These are phyloP conservation scores for Hansenula lynferdii DNA, from an alignment of 1,139 yeast species.

Conservation along the genomic window DNA sequence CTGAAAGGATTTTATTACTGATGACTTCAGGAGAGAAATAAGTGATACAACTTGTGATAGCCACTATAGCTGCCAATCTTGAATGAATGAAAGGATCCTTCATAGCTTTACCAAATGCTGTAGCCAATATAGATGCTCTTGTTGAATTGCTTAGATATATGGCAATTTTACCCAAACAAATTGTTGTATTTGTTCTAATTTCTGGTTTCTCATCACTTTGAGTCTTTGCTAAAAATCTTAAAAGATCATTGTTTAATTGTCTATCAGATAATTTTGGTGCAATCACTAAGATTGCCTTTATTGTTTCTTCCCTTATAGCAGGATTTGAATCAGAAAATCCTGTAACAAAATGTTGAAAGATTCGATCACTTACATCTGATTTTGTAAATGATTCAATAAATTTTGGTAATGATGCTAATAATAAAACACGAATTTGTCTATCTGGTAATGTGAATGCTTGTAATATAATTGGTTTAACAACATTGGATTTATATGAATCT, in stretches of 20 bases:
- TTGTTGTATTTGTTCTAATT: constrained; percentile 80
- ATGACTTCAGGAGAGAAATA: constrained; percentile 72
- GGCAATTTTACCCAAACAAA: constrained; percentile 71
- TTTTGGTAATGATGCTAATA: constrained; percentile 59
- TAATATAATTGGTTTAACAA: constrained; percentile 60
- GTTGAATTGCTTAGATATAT: constrained; percentile 53
- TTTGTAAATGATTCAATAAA: constrained; percentile 50
- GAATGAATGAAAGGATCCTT: constrained; percentile 79
- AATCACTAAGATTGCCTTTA: constrained; percentile 62
- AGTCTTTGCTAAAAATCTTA: constrained; percentile 78
- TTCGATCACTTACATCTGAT: constrained; percentile 60
- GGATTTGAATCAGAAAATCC: constrained; percentile 88
- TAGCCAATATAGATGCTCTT: constrained; percentile 68
- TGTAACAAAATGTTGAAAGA: constrained; percentile 62
- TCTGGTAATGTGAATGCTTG: constrained; percentile 64
- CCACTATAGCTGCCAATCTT: constrained; percentile 71
- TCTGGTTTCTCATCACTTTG: constrained; percentile 84
- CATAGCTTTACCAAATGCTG: constrained; percentile 82
- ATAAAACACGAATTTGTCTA: constrained; percentile 67
- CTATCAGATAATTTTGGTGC: constrained; percentile 70
- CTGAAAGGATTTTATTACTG: constrained; percentile 79
- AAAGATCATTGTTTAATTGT: constrained; percentile 80
- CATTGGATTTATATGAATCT: constrained; percentile 35
- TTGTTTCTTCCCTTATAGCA: constrained; percentile 73
- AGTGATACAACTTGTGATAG: constrained; percentile 61